Percentiles rank a stretch among this genome's conserved stretches.
phyloP scores from a whole-genome alignment of 2,329 filamentous ascomycete genomes.

The Phoma sp. region DNA sequence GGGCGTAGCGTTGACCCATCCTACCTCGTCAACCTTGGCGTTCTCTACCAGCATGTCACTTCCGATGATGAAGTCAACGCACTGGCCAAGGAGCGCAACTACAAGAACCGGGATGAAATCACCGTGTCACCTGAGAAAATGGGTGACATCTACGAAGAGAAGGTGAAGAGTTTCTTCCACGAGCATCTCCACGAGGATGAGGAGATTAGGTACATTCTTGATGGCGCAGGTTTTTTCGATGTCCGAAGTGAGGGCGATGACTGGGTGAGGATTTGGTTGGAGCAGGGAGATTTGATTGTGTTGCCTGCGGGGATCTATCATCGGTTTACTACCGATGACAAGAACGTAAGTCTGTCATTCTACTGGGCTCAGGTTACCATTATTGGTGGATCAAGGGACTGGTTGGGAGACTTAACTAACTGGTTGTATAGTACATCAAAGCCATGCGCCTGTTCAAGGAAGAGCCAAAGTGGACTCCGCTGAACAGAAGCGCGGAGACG shows the following conservation, averaged over 20 bases:
- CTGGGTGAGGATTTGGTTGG: slow-evolving; percentile 86
- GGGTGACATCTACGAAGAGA: slow-evolving; percentile 87
- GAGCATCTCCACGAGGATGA: slow-evolving; percentile 99
- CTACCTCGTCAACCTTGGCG: slow-evolving; percentile 77
- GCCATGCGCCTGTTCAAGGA: slow-evolving; percentile 98
- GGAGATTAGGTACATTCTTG: slow-evolving; percentile 94
- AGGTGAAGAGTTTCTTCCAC: slow-evolving; percentile 91
- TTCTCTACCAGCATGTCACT: slow-evolving; percentile 76
- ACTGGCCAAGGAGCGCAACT: slow-evolving; percentile 77
- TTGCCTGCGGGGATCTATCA: slow-evolving; percentile 96
- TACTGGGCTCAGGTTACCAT: too few relatives aligned
- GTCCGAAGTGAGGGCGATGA: slow-evolving; percentile 82
- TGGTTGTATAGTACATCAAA: slow-evolving; percentile 76
- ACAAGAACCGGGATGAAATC: slow-evolving; percentile 95
- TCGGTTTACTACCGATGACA: slow-evolving; percentile 91
- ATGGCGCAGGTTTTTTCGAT: slow-evolving; percentile 91
- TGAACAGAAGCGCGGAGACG: slow-evolving; percentile 80
- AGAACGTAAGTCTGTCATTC: slow-evolving; percentile 89
- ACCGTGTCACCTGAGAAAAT: slow-evolving; percentile 85
- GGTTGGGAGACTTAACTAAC: too few relatives aligned
- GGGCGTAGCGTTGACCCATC: slow-evolving; percentile 70
- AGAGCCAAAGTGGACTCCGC: slow-evolving; percentile 95
- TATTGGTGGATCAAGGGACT: too few relatives aligned
- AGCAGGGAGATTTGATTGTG: slow-evolving; percentile 90
- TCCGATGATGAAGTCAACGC: slow-evolving; percentile 71